Evolutionary conservation across 2,329 filamentous ascomycete species (phyloP), one percentile per base, ranked within the genome.

Genomic region (Nothophaeocryptopus gaeumannii): DNA sequence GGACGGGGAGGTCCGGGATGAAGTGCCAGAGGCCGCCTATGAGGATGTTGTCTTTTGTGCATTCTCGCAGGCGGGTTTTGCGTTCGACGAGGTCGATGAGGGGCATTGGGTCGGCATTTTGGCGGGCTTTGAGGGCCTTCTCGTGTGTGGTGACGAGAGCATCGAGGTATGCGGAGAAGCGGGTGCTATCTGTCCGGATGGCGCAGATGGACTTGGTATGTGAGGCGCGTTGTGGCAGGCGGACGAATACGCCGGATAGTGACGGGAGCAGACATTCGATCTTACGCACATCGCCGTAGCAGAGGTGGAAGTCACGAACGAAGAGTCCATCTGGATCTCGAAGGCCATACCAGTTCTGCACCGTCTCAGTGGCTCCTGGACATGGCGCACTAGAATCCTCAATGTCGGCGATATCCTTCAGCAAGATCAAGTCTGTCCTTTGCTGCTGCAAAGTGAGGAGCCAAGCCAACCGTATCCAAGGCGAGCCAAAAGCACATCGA

Each of bases 381-480:
- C 95, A 71, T 63, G 79, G 64, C 68, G 77, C 62, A 58, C 78
- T 72, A 20, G 74, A 78, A 4, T 79, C 76, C 2, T 79, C 73
- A 34, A 89, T 78, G 8, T 80, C 78, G 5, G 85, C 83, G 31
- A 96, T 76, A 33, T 80, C 78, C 51, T 85, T 81, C 29, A 96
- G 76, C 5, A 95, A 71, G 10, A 80, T 79, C 35, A 93, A 72
- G 56, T 89, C 83, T 2, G 78, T 75, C 13, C 80, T 75, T 10
- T 81, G 72, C 58, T 88, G 81, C 67, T 90, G 89, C 45, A 87
- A 73, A 2, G 84, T 91, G 55, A 95, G 77, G 2, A 91, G 77
- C 82, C 87, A 95, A 1, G 90, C 90, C 34, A 96, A 82, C 26
- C 88, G 83, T 61, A 89, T 85, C 89, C 90, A 96, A 1, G 85